Conservation (phyloP, 2,329 filamentous ascomycete species). For the Talaromyces sp. region DNA sequence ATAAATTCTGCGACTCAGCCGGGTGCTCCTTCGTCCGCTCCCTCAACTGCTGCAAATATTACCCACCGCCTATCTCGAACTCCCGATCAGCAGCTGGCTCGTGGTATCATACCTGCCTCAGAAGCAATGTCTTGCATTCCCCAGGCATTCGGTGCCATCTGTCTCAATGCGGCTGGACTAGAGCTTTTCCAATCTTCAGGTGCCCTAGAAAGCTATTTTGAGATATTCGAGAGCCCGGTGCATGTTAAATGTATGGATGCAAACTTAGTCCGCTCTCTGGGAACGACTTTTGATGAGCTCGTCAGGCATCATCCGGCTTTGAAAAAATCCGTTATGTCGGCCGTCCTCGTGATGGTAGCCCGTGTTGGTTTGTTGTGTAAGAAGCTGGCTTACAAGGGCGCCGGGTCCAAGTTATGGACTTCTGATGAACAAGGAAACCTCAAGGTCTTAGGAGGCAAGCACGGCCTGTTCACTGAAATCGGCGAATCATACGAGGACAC, state of each 20-base stretch:
- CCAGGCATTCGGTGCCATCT: conserved; percentile 87
- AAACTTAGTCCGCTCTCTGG: conserved; percentile 69
- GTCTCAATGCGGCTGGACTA: conserved; percentile 81
- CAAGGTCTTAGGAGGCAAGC: conserved; percentile 56
- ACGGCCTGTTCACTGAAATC: conserved; percentile 35
- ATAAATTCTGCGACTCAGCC: conserved; percentile 36
- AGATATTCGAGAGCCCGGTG: conserved; percentile 90
- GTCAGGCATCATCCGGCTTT: conserved; percentile 87
- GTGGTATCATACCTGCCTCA: conserved; percentile 77
- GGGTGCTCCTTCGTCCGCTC: conserved; percentile 33
- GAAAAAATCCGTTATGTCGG: conserved; percentile 73
- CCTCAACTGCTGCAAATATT: conserved; percentile 18
- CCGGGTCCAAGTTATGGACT: conserved; percentile 76
- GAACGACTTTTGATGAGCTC: conserved; percentile 86
- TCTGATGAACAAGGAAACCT: conserved; percentile 57
- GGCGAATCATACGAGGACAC: conserved; percentile 29
- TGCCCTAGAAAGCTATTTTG: conserved; percentile 81
- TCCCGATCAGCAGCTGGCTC: conserved; percentile 47
- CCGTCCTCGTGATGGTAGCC: conserved; percentile 84
- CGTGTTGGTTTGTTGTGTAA: conserved; percentile 73
- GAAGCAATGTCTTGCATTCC: conserved; percentile 88
- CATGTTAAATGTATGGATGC: conserved; percentile 85
- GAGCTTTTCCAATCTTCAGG: conserved; percentile 79
- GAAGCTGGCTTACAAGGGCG: conserved; percentile 65
- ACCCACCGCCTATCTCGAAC: conserved; percentile 33